Base-by-base conservation (phyloP, 1,284 basidiomycete species). In the Abortiporus biennis region DNA sequence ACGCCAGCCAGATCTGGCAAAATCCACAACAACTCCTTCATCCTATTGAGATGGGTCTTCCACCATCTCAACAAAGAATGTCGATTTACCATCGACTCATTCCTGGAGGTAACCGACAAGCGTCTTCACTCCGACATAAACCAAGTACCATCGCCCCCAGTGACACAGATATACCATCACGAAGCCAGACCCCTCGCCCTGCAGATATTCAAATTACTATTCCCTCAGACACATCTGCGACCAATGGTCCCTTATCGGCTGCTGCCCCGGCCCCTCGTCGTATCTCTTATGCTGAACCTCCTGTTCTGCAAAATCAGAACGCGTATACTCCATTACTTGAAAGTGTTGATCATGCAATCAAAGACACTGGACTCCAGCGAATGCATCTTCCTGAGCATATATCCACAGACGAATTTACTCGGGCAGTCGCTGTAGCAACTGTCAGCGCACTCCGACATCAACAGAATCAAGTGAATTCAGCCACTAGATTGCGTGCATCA, bases 1-100 rank as follows among this genome's bases (percentile, higher is more conserved):
- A 99, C 61, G 96, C 96, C 2, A 86, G 89, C 12, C 96, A 99
- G 61, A 99, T 99, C 54, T 99, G 96, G 96, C 94, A 99, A 61
- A 98, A 98, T 57, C 92, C 92, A 2, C 89, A 92, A 55, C 87
- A 84, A 47, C 70, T 93, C 11, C 71, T 93, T 52, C 81, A 89
- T 25, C 68, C 76, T 2, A 59, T 78, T 43, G 89, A 92, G 34
- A 55, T 81, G 12, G n/a, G n/a, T n/a, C 69, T 74, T 1, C 27
- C 47, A 6, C 66, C 63, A 51, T 44, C 58, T 52, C 76, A 67
- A 50, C 74, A 82, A 41, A 81, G 91, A 23, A 58, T 80, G 16
- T 87, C 88, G 2, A 53, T 91, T 42, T 88, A 90, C 62, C 85
- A 88, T 54, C 79, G 79, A 30, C 63, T 86, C 11, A 62, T 78